These are phyloP conservation scores for Rhodotorula taiwanensis DNA, from an alignment of 768 basidiomycete genomes.

Conservation along the genomic window DNA sequence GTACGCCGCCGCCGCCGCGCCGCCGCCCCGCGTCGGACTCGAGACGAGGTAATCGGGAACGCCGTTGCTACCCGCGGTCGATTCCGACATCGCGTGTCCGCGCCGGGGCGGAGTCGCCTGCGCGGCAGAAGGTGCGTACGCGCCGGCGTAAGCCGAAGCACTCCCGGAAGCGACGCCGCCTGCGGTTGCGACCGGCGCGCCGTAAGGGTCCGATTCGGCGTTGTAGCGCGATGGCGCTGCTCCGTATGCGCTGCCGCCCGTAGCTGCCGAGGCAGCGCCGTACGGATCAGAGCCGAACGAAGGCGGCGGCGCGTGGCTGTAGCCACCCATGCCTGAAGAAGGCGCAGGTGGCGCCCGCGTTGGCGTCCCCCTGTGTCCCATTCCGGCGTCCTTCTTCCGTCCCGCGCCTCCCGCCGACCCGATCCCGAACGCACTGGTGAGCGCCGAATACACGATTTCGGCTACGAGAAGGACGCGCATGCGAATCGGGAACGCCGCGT, in stretches of 20 bases:
- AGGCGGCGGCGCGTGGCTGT: not conserved
- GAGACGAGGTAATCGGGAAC: not conserved
- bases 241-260: not conserved
- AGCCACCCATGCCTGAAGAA: not conserved
- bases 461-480: conserved; percentile 68
- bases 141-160: not conserved
- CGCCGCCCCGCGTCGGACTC: not conserved
- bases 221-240: not conserved
- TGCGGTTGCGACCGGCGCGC: not conserved
- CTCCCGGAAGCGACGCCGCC: not conserved
- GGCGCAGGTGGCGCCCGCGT: not conserved
- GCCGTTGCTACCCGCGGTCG: not conserved
- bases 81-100: conserved; percentile 15
- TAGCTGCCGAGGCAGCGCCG: not conserved
- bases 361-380: not conserved
- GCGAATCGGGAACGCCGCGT: conserved; percentile 68
- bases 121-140: not conserved
- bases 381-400: conserved; percentile 30
- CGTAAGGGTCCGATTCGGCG: conserved; percentile 7
- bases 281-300: not conserved
- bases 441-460: conserved; percentile 69
- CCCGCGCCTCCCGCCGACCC: conserved; percentile 54
- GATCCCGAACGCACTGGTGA: conserved; percentile 45
- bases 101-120: conserved; percentile 21
- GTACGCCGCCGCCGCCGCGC: not conserved